Conservation (phyloP, 2,329 filamentous ascomycete genomes). For the Botrytis paeoniae region DNA sequence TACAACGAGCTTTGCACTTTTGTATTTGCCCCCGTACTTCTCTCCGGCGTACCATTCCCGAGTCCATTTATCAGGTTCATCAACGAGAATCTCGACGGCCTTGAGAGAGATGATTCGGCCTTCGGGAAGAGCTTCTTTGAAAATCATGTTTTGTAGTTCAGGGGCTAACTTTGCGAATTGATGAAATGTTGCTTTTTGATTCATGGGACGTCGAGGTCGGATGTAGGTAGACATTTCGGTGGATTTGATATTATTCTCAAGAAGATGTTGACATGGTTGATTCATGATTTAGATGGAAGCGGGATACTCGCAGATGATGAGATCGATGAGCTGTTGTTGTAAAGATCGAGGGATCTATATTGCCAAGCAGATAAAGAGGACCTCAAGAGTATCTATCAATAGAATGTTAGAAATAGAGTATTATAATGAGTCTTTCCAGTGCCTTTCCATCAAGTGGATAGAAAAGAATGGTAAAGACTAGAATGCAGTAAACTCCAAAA, state of each 20-base stretch:
- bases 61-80: background rate
- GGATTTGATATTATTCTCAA: background rate
- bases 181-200: background rate
- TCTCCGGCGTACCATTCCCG: background rate
- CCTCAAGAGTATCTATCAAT: background rate
- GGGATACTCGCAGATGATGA: background rate
- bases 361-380: background rate
- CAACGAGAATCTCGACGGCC: background rate
- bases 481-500: background rate
- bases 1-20: background rate
- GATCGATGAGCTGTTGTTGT: background rate
- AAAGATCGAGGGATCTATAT: background rate
- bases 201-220: background rate
- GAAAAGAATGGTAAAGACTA: too few species aligned
- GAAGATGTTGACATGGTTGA: constrained; percentile 2
- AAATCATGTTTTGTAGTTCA: constrained; percentile 13
- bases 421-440: background rate
- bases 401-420: background rate
- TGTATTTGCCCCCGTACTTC: background rate
- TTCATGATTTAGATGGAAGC: background rate
- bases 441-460: background rate
- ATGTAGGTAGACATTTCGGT: background rate
- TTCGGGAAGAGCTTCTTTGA: constrained; percentile 1
- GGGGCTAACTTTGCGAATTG: constrained; percentile 10
- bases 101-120: background rate